Evolutionary conservation across 179 eudicot species (phyloP).

Genomic region (Silene noctiflora): DNA sequence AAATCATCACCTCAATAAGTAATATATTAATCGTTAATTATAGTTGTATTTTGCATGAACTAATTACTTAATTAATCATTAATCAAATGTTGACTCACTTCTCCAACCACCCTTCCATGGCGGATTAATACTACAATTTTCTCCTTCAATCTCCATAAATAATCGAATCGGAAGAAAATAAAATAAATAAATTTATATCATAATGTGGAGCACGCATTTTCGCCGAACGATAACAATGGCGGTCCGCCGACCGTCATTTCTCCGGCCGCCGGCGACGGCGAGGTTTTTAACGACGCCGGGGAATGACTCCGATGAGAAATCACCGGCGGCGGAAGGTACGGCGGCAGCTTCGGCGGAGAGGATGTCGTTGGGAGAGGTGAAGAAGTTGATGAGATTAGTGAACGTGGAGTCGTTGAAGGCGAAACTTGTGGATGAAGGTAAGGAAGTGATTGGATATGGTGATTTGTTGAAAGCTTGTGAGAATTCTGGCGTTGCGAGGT

Average conservation of each 20-base stretch:
- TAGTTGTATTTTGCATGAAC: background rate
- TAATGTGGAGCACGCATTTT: conserved; percentile 30
- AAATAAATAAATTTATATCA: background rate
- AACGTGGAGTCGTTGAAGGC: conserved; percentile 68
- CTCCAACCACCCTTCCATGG: conserved; percentile 22
- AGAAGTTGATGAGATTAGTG: conserved; percentile 73
- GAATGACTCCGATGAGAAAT: background rate
- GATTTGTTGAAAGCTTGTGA: conserved; percentile 61
- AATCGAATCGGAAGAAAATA: background rate
- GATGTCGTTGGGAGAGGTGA: conserved; percentile 53
- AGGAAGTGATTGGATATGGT: conserved; percentile 58
- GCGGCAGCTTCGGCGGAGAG: conserved; percentile 16
- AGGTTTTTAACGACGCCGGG: background rate
- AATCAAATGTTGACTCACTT: conserved; percentile 6
- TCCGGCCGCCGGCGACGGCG: background rate
- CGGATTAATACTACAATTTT: conserved; percentile 13
- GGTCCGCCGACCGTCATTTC: background rate
- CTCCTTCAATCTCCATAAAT: background rate
- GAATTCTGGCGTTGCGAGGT: conserved; percentile 60
- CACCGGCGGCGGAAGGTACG: conserved; percentile 11
- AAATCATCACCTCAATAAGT: no score
- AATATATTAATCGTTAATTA: no score
- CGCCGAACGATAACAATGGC: conserved; percentile 21
- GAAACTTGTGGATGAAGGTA: conserved; percentile 57
- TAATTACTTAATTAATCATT: background rate